Conservation (phyloP, 768 basidiomycete genomes). For the Termitomyces sp. region DNA sequence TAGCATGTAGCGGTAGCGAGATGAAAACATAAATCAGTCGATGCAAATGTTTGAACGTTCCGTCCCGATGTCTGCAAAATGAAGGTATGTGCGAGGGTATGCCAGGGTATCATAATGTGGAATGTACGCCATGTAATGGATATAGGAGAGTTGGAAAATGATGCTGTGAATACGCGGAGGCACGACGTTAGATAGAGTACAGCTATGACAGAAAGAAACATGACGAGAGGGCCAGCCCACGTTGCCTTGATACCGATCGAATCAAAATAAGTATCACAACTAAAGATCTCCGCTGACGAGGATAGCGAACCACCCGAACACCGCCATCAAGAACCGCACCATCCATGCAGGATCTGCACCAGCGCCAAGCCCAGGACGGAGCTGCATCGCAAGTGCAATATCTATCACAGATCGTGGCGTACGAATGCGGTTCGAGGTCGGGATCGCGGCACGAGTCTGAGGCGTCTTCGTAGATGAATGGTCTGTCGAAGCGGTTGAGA, state of each 20-base stretch:
- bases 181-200: background rate
- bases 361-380: slow-evolving; percentile 64
- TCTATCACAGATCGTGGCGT: slow-evolving; percentile 46
- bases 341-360: slow-evolving; percentile 78
- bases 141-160: background rate
- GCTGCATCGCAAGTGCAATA: slow-evolving; percentile 74
- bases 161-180: background rate
- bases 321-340: slow-evolving; percentile 74
- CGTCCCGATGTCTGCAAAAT: background rate
- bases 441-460: background rate
- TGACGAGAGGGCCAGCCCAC: background rate
- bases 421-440: slow-evolving; percentile 11
- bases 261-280: background rate
- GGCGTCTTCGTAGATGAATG: background rate
- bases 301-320: slow-evolving; percentile 76
- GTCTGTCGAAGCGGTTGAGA: background rate
- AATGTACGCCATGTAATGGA: background rate
- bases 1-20: background rate
- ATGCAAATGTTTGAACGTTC: background rate
- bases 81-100: background rate
- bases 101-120: background rate
- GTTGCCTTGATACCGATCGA: too few relatives aligned
- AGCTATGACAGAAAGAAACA: background rate
- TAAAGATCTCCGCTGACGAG: slow-evolving; percentile 28
- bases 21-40: background rate